These are phyloP conservation scores for Pichia manshurica DNA, from an alignment of 805 yeast species.

Conservation along the genomic window DNA sequence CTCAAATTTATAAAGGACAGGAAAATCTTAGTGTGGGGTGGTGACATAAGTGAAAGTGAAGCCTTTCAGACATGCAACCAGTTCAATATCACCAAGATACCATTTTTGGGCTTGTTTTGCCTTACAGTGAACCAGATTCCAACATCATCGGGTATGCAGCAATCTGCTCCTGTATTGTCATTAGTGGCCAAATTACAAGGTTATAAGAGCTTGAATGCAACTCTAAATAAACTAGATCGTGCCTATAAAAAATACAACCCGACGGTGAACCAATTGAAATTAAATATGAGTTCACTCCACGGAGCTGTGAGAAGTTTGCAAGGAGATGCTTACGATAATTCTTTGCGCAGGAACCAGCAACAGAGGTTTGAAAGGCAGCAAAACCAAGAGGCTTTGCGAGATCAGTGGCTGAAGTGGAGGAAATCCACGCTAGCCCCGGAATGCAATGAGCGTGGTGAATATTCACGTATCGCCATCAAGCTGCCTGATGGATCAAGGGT, in stretches of 20 bases:
- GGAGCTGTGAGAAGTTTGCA: conserved; percentile 62
- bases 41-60: conserved; percentile 75
- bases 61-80: conserved; percentile 77
- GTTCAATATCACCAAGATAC: conserved; percentile 65
- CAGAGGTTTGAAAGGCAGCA: conserved; percentile 34
- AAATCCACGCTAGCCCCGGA: conserved; percentile 23
- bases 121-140: conserved; percentile 52
- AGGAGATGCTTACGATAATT: conserved; percentile 68
- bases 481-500: conserved; percentile 58
- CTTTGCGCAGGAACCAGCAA: conserved; percentile 60
- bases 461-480: conserved; percentile 67
- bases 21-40: conserved; percentile 77
- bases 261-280: conserved; percentile 45
- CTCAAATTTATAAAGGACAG: conserved; percentile 41
- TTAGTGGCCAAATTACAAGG: conserved; percentile 64
- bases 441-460: conserved; percentile 18
- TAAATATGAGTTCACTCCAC: conserved; percentile 33
- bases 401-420: conserved; percentile 48
- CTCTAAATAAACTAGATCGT: conserved; percentile 34
- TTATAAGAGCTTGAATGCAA: conserved; percentile 33
- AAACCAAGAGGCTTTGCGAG: conserved; percentile 18
- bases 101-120: conserved; percentile 75
- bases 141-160: conserved; percentile 51
- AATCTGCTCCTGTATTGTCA: conserved; percentile 51
- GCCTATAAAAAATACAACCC: conserved; percentile 50